phyloP scores from a whole-genome alignment of 2,329 filamentous ascomycete species.

The Alternaria atra region DNA sequence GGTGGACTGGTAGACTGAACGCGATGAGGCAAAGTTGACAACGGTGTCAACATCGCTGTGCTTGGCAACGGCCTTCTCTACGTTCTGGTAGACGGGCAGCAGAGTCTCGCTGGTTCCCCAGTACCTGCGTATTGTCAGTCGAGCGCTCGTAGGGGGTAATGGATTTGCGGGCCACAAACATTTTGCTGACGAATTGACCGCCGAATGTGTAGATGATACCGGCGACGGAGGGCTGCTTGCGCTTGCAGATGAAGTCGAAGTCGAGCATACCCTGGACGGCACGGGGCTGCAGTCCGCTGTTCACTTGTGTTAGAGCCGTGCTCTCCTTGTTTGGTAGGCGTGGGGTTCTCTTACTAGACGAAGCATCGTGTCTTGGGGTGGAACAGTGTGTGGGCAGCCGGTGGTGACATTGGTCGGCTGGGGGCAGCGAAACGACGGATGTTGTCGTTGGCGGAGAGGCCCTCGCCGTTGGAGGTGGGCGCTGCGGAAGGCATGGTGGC shows the following conservation, averaged over 20 bases:
- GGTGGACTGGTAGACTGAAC: conserved; percentile 97
- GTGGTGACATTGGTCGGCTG: conserved; percentile 89
- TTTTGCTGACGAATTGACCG: conserved; percentile 99
- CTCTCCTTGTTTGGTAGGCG: conserved; percentile 6
- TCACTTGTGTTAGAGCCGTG: conserved; percentile 31
- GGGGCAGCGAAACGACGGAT: conserved; percentile 95
- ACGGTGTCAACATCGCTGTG: conserved; percentile 97
- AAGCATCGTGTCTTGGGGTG: conserved; percentile 99
- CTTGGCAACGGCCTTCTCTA: conserved; percentile 92
- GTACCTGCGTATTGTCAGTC: conserved; percentile 66
- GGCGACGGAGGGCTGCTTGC: conserved; percentile 91
- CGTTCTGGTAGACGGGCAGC: conserved; percentile 95
- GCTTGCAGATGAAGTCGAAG: conserved; percentile 99
- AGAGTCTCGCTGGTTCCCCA: conserved; percentile 99
- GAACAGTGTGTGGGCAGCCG: conserved; percentile 90
- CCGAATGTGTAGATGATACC: conserved; percentile 99
- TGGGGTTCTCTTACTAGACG: conserved; percentile 75
- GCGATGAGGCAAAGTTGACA: conserved; percentile 99
- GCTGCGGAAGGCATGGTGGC: conserved; percentile 57
- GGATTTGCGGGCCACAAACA: conserved; percentile 64
- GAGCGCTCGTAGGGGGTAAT: conserved; percentile 13
- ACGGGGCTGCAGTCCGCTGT: conserved; percentile 89
- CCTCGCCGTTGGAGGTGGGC: conserved; percentile 39
- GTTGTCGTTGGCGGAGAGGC: conserved; percentile 90
- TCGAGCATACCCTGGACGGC: conserved; percentile 76